Conservation (phyloP, 805 yeast species). For the Barnettozyma populi region DNA sequence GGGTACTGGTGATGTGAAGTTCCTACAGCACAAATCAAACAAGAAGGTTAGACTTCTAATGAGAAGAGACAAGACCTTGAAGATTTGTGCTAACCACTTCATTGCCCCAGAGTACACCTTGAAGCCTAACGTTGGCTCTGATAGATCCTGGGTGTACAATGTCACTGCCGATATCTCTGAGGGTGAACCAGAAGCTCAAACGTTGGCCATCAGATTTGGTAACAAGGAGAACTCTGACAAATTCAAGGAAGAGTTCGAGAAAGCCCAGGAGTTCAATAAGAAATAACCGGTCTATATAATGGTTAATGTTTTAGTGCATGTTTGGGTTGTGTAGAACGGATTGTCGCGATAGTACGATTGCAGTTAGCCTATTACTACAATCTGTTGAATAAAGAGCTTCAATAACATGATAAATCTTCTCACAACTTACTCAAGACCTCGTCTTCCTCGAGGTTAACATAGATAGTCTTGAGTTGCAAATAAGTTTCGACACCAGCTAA, state of each 20-base stretch:
- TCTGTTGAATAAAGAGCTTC: no score
- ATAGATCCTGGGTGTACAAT: conserved; percentile 96
- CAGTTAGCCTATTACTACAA: not conserved
- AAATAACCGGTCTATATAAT: conserved; percentile 13
- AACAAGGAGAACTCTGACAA: conserved; percentile 89
- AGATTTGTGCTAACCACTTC: conserved; percentile 96
- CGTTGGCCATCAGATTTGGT: conserved; percentile 94
- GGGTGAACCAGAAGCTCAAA: conserved; percentile 93
- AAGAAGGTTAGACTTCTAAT: conserved; percentile 85
- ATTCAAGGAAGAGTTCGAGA: conserved; percentile 88
- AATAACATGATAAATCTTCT: not conserved
- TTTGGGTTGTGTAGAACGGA: not conserved
- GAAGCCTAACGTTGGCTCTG: conserved; percentile 92
- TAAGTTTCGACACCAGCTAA: conserved; percentile 65
- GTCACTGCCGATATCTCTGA: conserved; percentile 94
- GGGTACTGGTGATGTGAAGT: conserved; percentile 97
- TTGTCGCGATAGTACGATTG: not conserved
- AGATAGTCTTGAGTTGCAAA: conserved; percentile 72
- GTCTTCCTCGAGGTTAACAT: conserved; percentile 53
- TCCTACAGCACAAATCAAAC: conserved; percentile 80
- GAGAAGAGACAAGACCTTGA: conserved; percentile 99
- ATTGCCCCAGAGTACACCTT: conserved; percentile 76
- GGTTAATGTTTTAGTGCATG: not conserved
- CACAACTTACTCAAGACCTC: conserved; percentile 3
- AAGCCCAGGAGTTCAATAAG: conserved; percentile 70